Conservation (phyloP, 1,284 basidiomycete species). For the Porodaedalea pini region DNA sequence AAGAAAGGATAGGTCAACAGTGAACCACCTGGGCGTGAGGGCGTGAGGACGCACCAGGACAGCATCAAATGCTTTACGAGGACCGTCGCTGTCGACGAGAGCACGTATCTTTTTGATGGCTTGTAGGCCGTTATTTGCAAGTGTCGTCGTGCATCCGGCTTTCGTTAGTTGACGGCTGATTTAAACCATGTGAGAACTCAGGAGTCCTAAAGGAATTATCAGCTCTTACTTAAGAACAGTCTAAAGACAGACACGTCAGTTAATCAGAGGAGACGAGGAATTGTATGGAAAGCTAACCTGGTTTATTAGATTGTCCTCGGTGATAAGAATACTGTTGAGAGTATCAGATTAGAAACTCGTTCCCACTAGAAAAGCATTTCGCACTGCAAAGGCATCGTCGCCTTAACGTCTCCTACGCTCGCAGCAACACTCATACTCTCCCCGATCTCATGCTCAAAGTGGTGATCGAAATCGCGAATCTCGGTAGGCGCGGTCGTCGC, state of each 20-base stretch:
- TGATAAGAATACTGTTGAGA: constrained; percentile 25
- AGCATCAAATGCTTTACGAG: constrained; percentile 25
- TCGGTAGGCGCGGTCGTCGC: constrained; percentile 19
- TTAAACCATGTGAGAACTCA: neutral
- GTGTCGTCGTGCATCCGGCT: constrained; percentile 26
- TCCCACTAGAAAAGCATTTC: neutral
- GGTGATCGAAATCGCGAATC: constrained; percentile 5
- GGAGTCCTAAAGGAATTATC: neutral
- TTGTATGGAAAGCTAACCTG: constrained; percentile 20
- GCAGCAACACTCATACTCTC: neutral
- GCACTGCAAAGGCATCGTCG: constrained; percentile 11
- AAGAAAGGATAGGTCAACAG: neutral
- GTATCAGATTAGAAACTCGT: neutral
- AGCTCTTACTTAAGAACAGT: constrained; percentile 26
- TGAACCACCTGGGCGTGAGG: neutral
- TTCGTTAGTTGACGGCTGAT: constrained; percentile 27
- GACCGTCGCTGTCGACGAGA: constrained; percentile 15
- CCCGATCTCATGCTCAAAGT: neutral
- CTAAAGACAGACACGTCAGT: constrained; percentile 13
- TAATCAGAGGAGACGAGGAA: neutral
- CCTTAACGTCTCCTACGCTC: constrained; percentile 4
- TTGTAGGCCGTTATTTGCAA: constrained; percentile 28
- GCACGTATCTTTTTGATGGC: constrained; percentile 25
- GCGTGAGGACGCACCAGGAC: constrained; percentile 24
- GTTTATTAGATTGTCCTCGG: constrained; percentile 29